Base-by-base conservation (phyloP, 1,284 basidiomycete species). In the Trametes polyzona region DNA sequence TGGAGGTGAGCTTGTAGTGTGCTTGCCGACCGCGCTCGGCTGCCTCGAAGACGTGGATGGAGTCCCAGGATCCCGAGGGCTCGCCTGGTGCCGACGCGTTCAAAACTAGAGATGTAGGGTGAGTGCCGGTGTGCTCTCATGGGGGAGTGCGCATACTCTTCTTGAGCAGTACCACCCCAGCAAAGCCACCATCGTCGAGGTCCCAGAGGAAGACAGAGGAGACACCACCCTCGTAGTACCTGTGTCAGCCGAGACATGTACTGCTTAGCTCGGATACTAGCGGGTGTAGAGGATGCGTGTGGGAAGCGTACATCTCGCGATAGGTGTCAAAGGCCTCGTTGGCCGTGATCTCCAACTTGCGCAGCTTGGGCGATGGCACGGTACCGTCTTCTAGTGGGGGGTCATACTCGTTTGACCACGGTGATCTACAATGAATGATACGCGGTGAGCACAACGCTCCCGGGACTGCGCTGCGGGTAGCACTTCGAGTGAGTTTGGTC, bases 181-280 rank as follows among this genome's bases (percentile, higher is more conserved):
- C 97, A 74, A 98, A 99, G 35, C 88, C 90, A 21, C 94, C 93
- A 63, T 97, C 95, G 56, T 98, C 96, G 19, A 96, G 81, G 70
- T 99, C 97, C 97, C 97, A 99, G 11, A 99, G 85, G 74, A 97
- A 99, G 16, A 97, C 96, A 17, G 92, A 95, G n/a, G 95, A 97
- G 1, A 94, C 88, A 4, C 97, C 97, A 5, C 96, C 95, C 73
- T 98, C 96, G 74, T 87, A 98, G 80, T 99, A 99, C 80, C 92
- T 93, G 63, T 92, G 63, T 26, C 42, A 49, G 26, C 11, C 16
- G 30, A 32, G n/a, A 5, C 27, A 19, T 32, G 41, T 24, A 40
- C 30, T 32, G 30, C n/a, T 17, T 27, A 26, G 27, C 26, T 11
- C 17, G 21, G 16, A 8, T 37, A 14, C 24, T 17, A 24, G 24